These are phyloP conservation scores for Colletotrichum tropicicola DNA, from an alignment of 2,329 filamentous ascomycete genomes.

Conservation along the genomic window DNA sequence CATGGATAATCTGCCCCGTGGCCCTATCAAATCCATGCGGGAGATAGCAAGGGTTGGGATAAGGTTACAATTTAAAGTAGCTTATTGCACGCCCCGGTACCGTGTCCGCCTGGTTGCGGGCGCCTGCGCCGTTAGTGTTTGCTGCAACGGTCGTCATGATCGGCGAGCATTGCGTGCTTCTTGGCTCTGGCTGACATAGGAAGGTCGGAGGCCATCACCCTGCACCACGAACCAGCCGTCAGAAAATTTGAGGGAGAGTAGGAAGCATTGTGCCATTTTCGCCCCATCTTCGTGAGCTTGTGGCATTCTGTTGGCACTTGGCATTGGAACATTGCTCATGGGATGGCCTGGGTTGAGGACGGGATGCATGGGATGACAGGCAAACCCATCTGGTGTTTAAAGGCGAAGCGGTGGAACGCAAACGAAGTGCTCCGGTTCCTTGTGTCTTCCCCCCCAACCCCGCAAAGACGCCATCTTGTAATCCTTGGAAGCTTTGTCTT, in stretches of 20 bases:
- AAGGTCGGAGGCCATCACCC: slow-evolving; percentile 6
- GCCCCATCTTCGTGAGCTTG: not conserved
- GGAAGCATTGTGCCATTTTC: not conserved
- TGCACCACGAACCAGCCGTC: not conserved
- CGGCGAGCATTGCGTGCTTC: slow-evolving; percentile 26
- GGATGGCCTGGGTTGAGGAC: not conserved
- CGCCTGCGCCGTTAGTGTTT: not conserved
- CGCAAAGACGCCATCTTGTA: not conserved
- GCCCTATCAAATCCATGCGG: not conserved
- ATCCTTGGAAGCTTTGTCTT: not conserved
- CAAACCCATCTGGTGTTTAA: not conserved
- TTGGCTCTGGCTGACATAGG: slow-evolving; percentile 26
- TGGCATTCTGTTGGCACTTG: slow-evolving; percentile 1
- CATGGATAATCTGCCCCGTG: not conserved
- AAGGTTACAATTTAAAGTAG: slow-evolving; percentile 8
- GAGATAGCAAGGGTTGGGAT: slow-evolving; percentile 8
- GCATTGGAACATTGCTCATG: not conserved
- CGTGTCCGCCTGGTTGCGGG: not conserved
- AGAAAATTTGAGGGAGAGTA: not conserved
- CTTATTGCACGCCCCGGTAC: not conserved
- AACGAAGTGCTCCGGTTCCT: not conserved
- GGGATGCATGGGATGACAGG: not conserved
- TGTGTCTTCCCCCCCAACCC: not conserved
- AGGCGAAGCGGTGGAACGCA: not conserved
- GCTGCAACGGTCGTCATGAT: slow-evolving; percentile 18